Evolutionary conservation across 116 monocot genomes (phyloP).

Genomic region (Dioscorea cayenensis): DNA sequence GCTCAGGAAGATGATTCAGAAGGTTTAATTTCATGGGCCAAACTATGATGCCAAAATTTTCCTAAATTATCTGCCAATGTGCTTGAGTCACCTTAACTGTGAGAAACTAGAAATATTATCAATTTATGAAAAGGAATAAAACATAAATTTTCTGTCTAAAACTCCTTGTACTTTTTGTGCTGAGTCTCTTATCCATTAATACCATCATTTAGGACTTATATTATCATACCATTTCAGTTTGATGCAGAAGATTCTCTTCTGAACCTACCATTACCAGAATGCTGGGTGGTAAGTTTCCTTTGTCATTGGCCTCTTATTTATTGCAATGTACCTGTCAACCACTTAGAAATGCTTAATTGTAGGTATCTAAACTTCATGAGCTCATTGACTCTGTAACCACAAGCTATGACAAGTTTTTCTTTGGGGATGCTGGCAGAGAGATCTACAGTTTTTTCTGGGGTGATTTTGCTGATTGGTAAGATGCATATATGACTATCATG

Average conservation of each 20-base stretch:
- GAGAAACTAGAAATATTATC: too few relatives aligned
- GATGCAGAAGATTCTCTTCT: conserved; percentile 50
- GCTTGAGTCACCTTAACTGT: too few relatives aligned
- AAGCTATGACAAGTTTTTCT: conserved; percentile 94
- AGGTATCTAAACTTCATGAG: conserved; percentile 93
- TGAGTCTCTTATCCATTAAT: not conserved
- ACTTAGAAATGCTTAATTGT: not conserved
- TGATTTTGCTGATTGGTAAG: conserved; percentile 98
- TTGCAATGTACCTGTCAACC: not conserved
- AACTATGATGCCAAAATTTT: too few relatives aligned
- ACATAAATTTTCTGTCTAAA: too few relatives aligned
- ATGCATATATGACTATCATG: not conserved
- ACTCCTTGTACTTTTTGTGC: not conserved
- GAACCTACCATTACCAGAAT: conserved; percentile 72
- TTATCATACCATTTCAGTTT: conserved; percentile 43
- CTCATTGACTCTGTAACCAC: conserved; percentile 81
- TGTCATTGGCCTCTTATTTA: not conserved
- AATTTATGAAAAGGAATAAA: too few relatives aligned
- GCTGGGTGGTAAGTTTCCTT: conserved; percentile 79
- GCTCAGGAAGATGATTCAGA: too few relatives aligned
- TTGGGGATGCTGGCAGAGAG: conserved; percentile 95
- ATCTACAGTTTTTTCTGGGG: conserved; percentile 97
- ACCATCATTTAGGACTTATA: not conserved
- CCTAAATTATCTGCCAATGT: too few relatives aligned
- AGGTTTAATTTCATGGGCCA: too few relatives aligned